Evolutionary conservation across 345 rosid genomes (phyloP).

Genomic region (Eucalyptus polyanthemos): DNA sequence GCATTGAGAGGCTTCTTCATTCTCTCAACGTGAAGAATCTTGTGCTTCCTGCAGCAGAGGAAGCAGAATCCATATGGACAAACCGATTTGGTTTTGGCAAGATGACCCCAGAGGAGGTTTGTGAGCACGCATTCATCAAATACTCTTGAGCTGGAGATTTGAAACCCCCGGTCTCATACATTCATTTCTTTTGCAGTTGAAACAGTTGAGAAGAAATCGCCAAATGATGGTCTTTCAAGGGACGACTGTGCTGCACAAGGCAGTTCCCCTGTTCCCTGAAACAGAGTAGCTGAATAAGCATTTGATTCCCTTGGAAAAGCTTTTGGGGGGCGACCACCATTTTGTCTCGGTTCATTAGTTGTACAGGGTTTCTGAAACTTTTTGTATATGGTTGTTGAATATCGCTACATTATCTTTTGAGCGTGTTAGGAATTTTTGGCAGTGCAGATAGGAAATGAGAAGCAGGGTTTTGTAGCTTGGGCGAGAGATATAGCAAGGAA

Average conservation of each 20-base stretch:
- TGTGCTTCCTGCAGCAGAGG: slow-evolving; percentile 84
- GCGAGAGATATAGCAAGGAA: neutral
- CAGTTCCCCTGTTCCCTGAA: slow-evolving; percentile 16
- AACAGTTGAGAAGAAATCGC: slow-evolving; percentile 35
- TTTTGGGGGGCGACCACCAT: neutral
- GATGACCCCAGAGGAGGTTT: slow-evolving; percentile 56
- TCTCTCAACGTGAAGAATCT: slow-evolving; percentile 54
- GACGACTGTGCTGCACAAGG: slow-evolving; percentile 69
- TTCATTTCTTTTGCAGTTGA: slow-evolving; percentile 10
- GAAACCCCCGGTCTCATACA: neutral
- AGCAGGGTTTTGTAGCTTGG: neutral
- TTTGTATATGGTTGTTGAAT: slow-evolving; percentile 1
- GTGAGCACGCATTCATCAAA: neutral
- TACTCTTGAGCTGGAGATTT: neutral
- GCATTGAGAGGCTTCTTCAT: slow-evolving; percentile 63
- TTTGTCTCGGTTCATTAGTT: neutral
- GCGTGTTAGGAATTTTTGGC: neutral
- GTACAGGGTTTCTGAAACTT: neutral
- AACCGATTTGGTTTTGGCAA: slow-evolving; percentile 65
- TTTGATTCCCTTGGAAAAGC: neutral
- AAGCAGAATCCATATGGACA: slow-evolving; percentile 88
- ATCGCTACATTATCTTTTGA: neutral
- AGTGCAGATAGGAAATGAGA: neutral
- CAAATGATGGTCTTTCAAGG: slow-evolving; percentile 80
- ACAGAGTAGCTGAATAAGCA: slow-evolving; percentile 2